Evolutionary conservation across 225 moss, liverwort and hornwort genomes (phyloP), one percentile per base, ranked within the genome.

Genomic region (Polytrichum formosum): DNA sequence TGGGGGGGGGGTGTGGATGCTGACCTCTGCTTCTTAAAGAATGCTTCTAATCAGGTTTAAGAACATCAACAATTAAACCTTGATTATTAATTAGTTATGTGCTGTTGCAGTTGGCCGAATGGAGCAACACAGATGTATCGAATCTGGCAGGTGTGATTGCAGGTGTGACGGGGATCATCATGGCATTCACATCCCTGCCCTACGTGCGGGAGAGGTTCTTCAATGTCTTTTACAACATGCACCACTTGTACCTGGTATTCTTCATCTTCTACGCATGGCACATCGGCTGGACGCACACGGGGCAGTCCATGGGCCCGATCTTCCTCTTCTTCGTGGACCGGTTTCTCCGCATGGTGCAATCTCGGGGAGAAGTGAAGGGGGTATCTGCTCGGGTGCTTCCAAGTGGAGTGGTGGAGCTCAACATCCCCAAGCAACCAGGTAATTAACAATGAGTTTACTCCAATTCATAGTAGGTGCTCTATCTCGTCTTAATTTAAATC

Each of bases 271-370:
- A 87, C 19, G 82, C 81, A 21, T 69, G 75, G 6, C 80, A 76
- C 19, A 73, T 83, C 7, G 75, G 77, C 70, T 73, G 58, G 75
- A 67, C 66, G 18, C 70, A 75, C 5, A 2, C 29, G 4, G 74
- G 61, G 7, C 17, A 53, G 7, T 76, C 77, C 2, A 72, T 89
- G 65, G 79, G 85, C 31, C 86, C 83, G 13, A 75, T 92, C 21
- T 72, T 94, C 28, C 86, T 96, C 69, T 96, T 93, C 81, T 91
- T 91, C 70, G 68, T 93, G 30, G 95, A 91, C 63, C 90, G 93
- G 19, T 86, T 96, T 71, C 84, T 92, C 53, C 76, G 90, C 18
- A 55, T 90, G 66, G 63, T 89, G 56, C 92, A 94, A 35, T 94
- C 94, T 2, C 74, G 79, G 26, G 76, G 70, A 26, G 7, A 73